Evolutionary conservation across 805 yeast genomes (phyloP).

Genomic region (Ogataea chonburiensis): DNA sequence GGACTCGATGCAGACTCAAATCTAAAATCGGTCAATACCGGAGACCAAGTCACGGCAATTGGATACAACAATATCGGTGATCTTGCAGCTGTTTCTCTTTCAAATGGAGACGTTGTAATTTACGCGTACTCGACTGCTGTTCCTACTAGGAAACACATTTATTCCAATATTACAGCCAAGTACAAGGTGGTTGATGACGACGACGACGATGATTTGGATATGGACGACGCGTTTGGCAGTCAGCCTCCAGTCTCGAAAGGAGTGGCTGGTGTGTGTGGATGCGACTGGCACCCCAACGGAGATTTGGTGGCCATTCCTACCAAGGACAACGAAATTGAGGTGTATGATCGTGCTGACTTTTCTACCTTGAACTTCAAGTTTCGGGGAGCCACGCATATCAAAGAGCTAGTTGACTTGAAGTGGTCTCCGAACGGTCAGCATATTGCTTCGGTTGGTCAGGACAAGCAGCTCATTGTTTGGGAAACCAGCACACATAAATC

Average conservation of each 20-base stretch:
- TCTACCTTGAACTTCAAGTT: constrained; percentile 19
- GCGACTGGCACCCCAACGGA: constrained; percentile 71
- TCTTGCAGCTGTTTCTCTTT: constrained; percentile 53
- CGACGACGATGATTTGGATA: constrained; percentile 36
- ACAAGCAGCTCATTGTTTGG: constrained; percentile 55
- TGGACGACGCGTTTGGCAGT: constrained; percentile 23
- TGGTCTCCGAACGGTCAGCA: constrained; percentile 63
- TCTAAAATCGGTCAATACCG: constrained; percentile 35
- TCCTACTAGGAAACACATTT: constrained; percentile 50
- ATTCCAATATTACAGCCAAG: constrained; percentile 40
- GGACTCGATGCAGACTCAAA: constrained; percentile 39
- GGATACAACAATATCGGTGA: constrained; percentile 59
- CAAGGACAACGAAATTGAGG: constrained; percentile 43
- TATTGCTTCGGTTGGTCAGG: constrained; percentile 58
- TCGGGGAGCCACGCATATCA: constrained; percentile 28
- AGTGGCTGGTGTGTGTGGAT: constrained; percentile 10
- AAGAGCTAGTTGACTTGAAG: constrained; percentile 46
- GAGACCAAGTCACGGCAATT: constrained; percentile 57
- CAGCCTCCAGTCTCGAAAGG: constrained; percentile 6
- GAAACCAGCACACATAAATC: constrained; percentile 41
- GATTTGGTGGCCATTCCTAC: constrained; percentile 68
- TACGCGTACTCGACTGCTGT: constrained; percentile 54
- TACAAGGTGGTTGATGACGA: constrained; percentile 38
- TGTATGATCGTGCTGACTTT: constrained; percentile 42
- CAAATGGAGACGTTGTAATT: constrained; percentile 58